Evolutionary conservation across 2,329 filamentous ascomycete genomes (phyloP), one percentile per base, ranked within the genome.

Genomic region (Botryotinia narcissicola): DNA sequence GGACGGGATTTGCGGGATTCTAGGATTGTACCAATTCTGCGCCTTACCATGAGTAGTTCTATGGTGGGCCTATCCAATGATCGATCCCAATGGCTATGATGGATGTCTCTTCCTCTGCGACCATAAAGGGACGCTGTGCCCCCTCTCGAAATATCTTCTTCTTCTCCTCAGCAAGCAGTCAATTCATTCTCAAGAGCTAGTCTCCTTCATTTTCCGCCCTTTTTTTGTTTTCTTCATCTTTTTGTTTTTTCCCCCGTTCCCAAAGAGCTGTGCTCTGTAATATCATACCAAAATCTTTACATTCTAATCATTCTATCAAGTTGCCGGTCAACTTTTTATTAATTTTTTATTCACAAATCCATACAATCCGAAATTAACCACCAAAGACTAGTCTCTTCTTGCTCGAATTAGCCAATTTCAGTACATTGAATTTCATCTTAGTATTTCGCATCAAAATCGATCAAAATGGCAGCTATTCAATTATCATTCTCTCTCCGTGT

Each of bases 401-500:
- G 80, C 82, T 82, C 81, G 81, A 84, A 81, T 74, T 74, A 77
- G 82, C 62, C 70, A 72, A 68, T 60, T 59, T 68, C 37, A 81
- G 81, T 81, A 71, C 72, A 72, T 69, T 73, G 66, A 59, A 72
- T 51, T 63, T 35, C 81, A 81, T 75, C 74, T 78, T 69, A 74
- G 71, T 76, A 79, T 78, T 81, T 81, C 76, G 81, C 82, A 79
- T 82, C 80, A 78, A 80, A 78, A 80, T 81, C 80, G 78, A 79
- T 81, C 83, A 91, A 82, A 86, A 97, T 97, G 94, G 91, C 95
- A 84, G 87, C 94, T 83, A 91, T 96, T 85, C 95, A 98, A 86
- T 91, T 97, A 79, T 95, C 94, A 82, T 98, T 98, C 87, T 92
- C 92, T 84, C 93, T 98, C 84, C 94, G 95, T 87, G 97, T 97